phyloP scores from a whole-genome alignment of 2,329 filamentous ascomycete species.

The Colletotrichum ledebouriae region DNA sequence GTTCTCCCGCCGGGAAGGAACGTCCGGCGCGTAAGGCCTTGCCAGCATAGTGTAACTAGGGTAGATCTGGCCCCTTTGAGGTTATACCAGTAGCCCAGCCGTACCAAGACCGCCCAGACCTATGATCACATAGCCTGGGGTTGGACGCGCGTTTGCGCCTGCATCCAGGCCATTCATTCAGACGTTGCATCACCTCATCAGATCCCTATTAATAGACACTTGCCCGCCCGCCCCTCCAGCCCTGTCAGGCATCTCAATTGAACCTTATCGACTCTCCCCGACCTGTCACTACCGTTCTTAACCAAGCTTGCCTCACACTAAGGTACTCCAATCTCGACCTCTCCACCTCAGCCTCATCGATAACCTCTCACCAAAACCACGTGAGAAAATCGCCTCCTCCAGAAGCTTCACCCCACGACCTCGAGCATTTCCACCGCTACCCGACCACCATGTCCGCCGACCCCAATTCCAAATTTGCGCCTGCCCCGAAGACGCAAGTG shows the following conservation, averaged over 20 bases:
- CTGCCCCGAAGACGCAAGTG: conserved; percentile 34
- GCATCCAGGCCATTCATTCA: conserved; percentile 18
- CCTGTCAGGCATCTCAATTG: conserved; percentile 27
- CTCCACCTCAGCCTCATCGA: not conserved
- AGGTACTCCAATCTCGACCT: conserved; percentile 10
- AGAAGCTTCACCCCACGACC: too few species aligned
- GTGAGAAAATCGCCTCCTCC: too few species aligned
- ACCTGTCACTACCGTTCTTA: conserved; percentile 30
- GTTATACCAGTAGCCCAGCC: not conserved
- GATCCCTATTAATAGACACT: conserved; percentile 27
- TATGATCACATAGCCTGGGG: conserved; percentile 36
- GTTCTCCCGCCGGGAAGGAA: conserved; percentile 25
- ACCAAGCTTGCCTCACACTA: not conserved
- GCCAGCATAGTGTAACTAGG: not conserved
- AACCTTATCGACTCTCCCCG: not conserved
- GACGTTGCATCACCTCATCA: conserved; percentile 12
- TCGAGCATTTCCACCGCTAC: not conserved
- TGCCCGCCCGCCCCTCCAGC: conserved; percentile 25
- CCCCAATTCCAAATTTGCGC: conserved; percentile 34
- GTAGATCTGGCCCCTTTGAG: conserved; percentile 6
- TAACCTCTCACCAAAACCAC: too few species aligned
- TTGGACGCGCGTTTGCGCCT: conserved; percentile 39
- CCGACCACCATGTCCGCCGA: conserved; percentile 32
- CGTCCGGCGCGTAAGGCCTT: conserved; percentile 17
- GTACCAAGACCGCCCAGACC: conserved; percentile 35